Percentiles rank a stretch among this genome's conserved stretches.
Evolutionary conservation across 2,329 filamentous ascomycete genomes (phyloP).

Genomic region (Aspergillus glaucus): DNA sequence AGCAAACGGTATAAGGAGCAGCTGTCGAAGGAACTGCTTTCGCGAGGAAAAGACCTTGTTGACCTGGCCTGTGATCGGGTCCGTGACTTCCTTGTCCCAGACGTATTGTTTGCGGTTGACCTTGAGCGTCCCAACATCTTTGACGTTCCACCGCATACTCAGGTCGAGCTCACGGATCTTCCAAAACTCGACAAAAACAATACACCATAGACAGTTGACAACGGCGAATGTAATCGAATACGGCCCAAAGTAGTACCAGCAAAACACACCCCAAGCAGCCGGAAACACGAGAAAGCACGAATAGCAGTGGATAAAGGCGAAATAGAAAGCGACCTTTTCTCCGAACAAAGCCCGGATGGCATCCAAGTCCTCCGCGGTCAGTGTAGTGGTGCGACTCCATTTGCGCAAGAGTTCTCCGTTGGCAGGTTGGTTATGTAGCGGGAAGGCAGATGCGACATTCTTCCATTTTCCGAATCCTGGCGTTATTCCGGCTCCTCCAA

Average conservation of each 20-base stretch:
- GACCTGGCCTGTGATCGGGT: constrained; percentile 75
- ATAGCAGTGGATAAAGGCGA: constrained; percentile 87
- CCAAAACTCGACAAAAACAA: constrained; percentile 92
- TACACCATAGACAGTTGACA: constrained; percentile 75
- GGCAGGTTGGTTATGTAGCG: constrained; percentile 69
- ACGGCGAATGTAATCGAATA: constrained; percentile 79
- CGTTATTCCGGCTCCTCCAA: constrained; percentile 74
- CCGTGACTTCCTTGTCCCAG: constrained; percentile 69
- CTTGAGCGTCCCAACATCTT: constrained; percentile 76
- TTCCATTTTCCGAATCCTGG: constrained; percentile 65
- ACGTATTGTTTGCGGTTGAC: constrained; percentile 69
- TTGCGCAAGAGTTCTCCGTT: constrained; percentile 70
- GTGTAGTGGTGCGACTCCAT: constrained; percentile 62
- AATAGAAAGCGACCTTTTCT: constrained; percentile 88
- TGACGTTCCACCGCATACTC: constrained; percentile 80
- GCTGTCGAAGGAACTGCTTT: constrained; percentile 69
- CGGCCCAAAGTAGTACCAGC: constrained; percentile 76
- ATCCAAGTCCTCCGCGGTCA: constrained; percentile 61
- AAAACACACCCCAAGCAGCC: constrained; percentile 66
- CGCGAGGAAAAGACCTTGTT: constrained; percentile 68
- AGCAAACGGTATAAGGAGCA: constrained; percentile 80
- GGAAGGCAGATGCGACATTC: constrained; percentile 56
- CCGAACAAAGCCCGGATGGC: constrained; percentile 71
- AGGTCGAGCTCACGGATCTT: constrained; percentile 87
- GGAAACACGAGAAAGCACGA: constrained; percentile 80